These are phyloP conservation scores for Podospora tetraspora DNA, from an alignment of 495 filamentous ascomycete genomes.

Conservation along the genomic window DNA sequence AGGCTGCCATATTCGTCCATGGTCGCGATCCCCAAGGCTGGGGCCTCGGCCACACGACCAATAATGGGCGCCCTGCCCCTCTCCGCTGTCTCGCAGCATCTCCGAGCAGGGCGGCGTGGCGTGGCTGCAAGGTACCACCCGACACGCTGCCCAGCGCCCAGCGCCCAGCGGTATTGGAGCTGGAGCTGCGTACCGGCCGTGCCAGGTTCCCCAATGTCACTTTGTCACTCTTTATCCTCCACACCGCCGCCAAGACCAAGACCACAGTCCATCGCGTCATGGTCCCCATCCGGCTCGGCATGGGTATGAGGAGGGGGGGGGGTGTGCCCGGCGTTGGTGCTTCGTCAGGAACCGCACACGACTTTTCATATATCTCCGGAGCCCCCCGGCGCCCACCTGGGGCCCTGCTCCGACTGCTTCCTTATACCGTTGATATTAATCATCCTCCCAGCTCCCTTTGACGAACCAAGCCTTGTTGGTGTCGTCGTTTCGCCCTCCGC, in stretches of 20 bases:
- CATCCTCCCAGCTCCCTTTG: background rate
- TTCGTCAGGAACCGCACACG: constrained; percentile 13
- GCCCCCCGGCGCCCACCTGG: background rate
- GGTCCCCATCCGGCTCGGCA: constrained; percentile 11
- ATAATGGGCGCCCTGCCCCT: constrained; percentile 6
- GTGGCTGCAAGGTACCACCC: constrained; percentile 17
- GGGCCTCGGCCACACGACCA: constrained; percentile 1
- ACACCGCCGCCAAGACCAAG: background rate
- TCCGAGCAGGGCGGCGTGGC: background rate
- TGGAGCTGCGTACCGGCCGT: background rate
- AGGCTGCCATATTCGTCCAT: constrained; percentile 5
- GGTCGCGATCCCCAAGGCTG: background rate
- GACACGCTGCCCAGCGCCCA: background rate
- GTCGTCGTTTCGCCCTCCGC: background rate
- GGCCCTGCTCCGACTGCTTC: background rate
- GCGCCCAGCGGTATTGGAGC: background rate
- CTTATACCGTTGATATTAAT: background rate
- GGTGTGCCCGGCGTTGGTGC: constrained; percentile 4
- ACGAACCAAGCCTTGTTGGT: background rate
- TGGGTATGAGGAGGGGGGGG: background rate
- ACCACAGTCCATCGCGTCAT: constrained; percentile 7
- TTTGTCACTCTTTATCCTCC: background rate
- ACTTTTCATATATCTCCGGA: constrained; percentile 16
- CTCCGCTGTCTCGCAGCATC: constrained; percentile 4
- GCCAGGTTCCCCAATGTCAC: background rate